Evolutionary conservation across 768 basidiomycete species (phyloP).

Genomic region (Xerocomus potaroensis): DNA sequence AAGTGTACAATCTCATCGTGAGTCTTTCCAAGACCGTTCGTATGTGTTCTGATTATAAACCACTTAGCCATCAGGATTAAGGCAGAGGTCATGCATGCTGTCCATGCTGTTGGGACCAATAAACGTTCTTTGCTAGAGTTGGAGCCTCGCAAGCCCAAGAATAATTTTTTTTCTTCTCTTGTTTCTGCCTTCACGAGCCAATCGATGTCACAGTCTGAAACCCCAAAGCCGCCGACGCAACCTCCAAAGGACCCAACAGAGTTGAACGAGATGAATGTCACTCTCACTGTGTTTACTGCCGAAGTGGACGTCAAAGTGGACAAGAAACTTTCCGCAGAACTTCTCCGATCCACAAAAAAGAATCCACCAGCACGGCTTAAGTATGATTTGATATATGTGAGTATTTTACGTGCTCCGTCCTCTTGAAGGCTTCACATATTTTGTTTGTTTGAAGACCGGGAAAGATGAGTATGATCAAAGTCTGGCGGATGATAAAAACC

Average conservation of each 20-base stretch:
- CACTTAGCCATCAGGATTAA: conserved; percentile 66
- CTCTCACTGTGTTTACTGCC: conserved; percentile 33
- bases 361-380: conserved; percentile 72
- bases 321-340: conserved; percentile 63
- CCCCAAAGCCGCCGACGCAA: conserved; percentile 6
- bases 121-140: conserved; percentile 41
- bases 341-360: conserved; percentile 93
- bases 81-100: conserved; percentile 77
- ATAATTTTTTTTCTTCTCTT: conserved; percentile 45
- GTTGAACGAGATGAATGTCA: conserved; percentile 23
- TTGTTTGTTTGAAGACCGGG: conserved; percentile 51
- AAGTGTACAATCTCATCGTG: conserved; percentile 61
- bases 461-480: conserved; percentile 78
- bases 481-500: conserved; percentile 58
- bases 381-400: conserved; percentile 75
- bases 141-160: conserved; percentile 26
- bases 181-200: conserved; percentile 24
- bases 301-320: conserved; percentile 57
- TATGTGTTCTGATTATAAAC: background rate
- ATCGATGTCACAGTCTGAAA: conserved; percentile 10
- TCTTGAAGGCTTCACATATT: conserved; percentile 18
- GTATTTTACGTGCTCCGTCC: background rate
- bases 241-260: conserved; percentile 23
- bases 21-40: conserved; percentile 17
- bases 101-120: conserved; percentile 63